phyloP scores from a whole-genome alignment of 257 asterid species.

The Eucommia ulmoides region DNA sequence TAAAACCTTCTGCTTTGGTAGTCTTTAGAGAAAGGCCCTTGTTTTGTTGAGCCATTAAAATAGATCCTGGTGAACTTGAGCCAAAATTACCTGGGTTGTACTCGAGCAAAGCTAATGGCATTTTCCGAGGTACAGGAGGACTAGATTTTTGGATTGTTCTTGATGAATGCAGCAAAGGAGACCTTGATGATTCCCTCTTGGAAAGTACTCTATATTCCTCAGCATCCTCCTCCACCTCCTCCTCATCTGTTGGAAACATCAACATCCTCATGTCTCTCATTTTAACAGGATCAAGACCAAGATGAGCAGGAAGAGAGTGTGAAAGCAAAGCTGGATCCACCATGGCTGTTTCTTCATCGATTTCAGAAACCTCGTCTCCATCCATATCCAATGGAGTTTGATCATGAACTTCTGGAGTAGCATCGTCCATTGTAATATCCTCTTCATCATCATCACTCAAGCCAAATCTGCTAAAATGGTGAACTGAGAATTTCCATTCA shows the following conservation, averaged over 20 bases:
- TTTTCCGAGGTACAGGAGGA: constrained; percentile 52
- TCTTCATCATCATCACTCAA: constrained; percentile 82
- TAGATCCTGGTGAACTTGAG: constrained; percentile 53
- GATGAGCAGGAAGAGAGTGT: constrained; percentile 96
- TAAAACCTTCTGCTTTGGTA: constrained; percentile 59
- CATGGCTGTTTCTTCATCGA: constrained; percentile 37
- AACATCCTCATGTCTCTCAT: constrained; percentile 76
- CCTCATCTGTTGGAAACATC: constrained; percentile 61
- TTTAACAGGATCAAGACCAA: constrained; percentile 81
- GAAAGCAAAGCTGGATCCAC: constrained; percentile 45
- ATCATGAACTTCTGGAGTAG: constrained; percentile 41
- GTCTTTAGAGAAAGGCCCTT: constrained; percentile 42
- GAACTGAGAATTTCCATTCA: constrained; percentile 80
- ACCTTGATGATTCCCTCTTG: constrained; percentile 44
- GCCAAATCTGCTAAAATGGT: constrained; percentile 96
- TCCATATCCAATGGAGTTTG: constrained; percentile 28
- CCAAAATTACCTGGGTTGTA: constrained; percentile 60
- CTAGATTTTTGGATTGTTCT: constrained; percentile 20
- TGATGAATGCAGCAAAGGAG: constrained; percentile 42
- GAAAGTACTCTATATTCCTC: constrained; percentile 36
- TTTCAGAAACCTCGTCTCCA: constrained; percentile 41
- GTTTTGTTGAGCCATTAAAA: constrained; percentile 71
- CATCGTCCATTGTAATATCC: constrained; percentile 61
- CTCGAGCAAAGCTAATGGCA: constrained; percentile 80
- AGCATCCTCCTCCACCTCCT: no score